Conservation (phyloP, 148 eudicot genomes). For the Cornus controversa region DNA sequence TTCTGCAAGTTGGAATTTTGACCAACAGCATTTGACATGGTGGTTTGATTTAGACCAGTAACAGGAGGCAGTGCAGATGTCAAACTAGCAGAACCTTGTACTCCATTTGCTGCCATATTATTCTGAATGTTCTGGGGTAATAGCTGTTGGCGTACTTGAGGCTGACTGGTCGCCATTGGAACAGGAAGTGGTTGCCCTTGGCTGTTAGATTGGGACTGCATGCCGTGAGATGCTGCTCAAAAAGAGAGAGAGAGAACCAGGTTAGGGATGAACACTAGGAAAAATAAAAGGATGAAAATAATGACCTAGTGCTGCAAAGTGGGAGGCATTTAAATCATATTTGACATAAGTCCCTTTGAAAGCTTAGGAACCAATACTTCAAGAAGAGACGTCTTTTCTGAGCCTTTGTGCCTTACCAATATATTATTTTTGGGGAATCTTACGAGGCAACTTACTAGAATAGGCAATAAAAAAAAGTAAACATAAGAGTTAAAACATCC, state of each 20-base stretch:
- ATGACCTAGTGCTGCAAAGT: background rate
- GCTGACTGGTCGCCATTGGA: slow-evolving; percentile 60
- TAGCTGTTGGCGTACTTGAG: slow-evolving; percentile 63
- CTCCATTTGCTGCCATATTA: slow-evolving; percentile 45
- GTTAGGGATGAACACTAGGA: background rate
- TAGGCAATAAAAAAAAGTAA: no score
- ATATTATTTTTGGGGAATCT: background rate
- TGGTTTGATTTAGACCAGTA: slow-evolving; percentile 53
- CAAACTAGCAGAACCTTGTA: slow-evolving; percentile 66
- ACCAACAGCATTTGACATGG: slow-evolving; percentile 54
- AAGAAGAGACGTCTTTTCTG: background rate
- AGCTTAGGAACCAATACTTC: no score
- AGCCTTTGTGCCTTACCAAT: background rate
- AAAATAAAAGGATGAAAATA: no score
- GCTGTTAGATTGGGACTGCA: slow-evolving; percentile 67
- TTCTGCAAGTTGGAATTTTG: slow-evolving; percentile 68
- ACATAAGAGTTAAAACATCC: no score
- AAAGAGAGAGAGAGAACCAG: background rate
- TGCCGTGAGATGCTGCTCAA: slow-evolving; percentile 48
- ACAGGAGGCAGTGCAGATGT: slow-evolving; percentile 55
- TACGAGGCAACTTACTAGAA: no score
- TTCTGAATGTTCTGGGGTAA: slow-evolving; percentile 68
- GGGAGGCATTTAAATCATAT: no score
- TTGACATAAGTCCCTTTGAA: no score
- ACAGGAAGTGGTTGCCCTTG: slow-evolving; percentile 65